Base-by-base conservation (phyloP, 306 rosid genomes). In the Delonix regia region DNA sequence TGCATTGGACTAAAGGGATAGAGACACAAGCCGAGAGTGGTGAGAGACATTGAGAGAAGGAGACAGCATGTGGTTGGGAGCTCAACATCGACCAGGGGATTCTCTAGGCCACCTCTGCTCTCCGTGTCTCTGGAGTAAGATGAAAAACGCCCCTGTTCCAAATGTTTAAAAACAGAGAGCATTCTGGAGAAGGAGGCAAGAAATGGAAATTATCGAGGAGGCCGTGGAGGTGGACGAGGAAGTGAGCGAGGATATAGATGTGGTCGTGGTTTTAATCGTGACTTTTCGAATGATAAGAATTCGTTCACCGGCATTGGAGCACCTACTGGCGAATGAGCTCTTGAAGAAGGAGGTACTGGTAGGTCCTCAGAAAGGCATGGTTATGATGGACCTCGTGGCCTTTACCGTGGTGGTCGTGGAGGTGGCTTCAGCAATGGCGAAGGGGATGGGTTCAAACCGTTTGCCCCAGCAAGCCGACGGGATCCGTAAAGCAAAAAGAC, bases 351-450 rank as follows among this genome's bases (percentile, higher is more conserved):
- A 28, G 94, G 89, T 34, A 48, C 84, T 73, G 92, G 82, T 10
- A 90, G 28, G 74, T 3, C 85, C 4, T 49, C 82, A 25, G 97
- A 96, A 53, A 87, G 96, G 78, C 94, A 83, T 38, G 78, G 89
- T 65, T 92, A 86, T 78, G 88, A 90, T 63, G 99, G 85, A 71
- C 82, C 97, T 1, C 90, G 94, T 41, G 88, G 83, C 45, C 75
- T 89, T 56, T 89, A 83, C 66, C 96, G 94, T 13, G 91, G 97
- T 2, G 97, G 95, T 56, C 97, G 91, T 34, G 93, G 96, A 7
- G 95, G 95, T 77, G 94, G 91, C 38, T 96, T 82, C 21, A 87
- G 84, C 81, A 90, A 87, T 76, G 99, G 93, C 6, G 97, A 96
- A 59, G 87, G 5, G 59, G 90, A 83, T 68, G 98, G n/a, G n/a